Conservation (phyloP, 306 rosid genomes). For the Corylus avellana region DNA sequence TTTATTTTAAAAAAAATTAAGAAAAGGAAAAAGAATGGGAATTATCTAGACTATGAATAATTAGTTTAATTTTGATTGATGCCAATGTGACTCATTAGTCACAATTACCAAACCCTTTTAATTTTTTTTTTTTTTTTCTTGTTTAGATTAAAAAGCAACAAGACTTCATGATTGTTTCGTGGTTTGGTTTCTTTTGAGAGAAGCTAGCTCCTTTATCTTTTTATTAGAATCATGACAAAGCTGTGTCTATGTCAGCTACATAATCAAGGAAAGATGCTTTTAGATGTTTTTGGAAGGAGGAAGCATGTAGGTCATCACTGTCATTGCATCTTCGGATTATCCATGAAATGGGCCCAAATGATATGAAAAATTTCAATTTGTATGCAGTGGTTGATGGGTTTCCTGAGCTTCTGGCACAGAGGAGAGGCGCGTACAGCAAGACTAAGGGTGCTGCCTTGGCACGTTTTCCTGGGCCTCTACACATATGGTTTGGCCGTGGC, state of each 20-base stretch:
- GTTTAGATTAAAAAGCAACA: neutral
- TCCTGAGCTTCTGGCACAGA: constrained; percentile 87
- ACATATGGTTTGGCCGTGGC: constrained; percentile 77
- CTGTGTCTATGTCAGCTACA: neutral
- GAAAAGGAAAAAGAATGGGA: neutral
- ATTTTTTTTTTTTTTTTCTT: neutral
- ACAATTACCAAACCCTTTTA: neutral
- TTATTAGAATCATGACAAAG: constrained; percentile 3
- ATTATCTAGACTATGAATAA: too few species aligned
- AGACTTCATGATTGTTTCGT: neutral
- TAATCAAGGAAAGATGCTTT: neutral
- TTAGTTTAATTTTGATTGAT: too few species aligned
- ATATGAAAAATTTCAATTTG: neutral
- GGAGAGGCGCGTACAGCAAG: constrained; percentile 62
- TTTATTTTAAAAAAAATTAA: too few species aligned
- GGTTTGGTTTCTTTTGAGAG: neutral
- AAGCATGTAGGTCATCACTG: constrained; percentile 3
- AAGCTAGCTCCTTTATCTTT: neutral
- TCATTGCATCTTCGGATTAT: too few species aligned
- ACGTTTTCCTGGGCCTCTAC: constrained; percentile 75
- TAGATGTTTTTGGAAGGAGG: neutral
- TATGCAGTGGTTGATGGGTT: constrained; percentile 84
- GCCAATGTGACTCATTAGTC: too few species aligned
- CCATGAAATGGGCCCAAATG: neutral
- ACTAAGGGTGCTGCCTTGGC: constrained; percentile 79